Evolutionary conservation across 169 alveolate genomes (phyloP).

Genomic region (Perkinsus chesapeaki): DNA sequence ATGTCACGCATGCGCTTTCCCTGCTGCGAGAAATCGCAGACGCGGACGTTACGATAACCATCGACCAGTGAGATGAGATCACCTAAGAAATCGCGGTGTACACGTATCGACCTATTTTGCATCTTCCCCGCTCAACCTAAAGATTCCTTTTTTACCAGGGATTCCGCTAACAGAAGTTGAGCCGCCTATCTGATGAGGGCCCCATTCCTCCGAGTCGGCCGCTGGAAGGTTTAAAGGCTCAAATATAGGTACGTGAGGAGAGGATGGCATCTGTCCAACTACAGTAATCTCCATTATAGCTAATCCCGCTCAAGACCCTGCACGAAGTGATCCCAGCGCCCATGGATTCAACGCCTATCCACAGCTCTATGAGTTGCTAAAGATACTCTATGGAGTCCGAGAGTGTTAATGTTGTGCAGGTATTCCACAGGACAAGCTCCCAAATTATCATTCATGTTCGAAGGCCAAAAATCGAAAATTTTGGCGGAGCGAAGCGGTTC

Average conservation of each 20-base stretch:
- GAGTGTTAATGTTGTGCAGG: no score
- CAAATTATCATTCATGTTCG: no score
- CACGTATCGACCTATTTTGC: neutral
- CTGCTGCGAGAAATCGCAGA: neutral
- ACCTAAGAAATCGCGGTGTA: neutral
- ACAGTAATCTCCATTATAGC: neutral
- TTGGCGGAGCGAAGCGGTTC: constrained; percentile 1
- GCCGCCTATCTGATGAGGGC: neutral
- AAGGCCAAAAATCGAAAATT: no score
- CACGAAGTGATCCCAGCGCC: no score
- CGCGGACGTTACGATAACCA: neutral
- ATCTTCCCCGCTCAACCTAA: neutral
- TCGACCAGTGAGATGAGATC: neutral
- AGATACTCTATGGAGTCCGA: no score
- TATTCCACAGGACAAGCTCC: no score
- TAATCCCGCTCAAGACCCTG: no score
- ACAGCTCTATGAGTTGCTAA: no score
- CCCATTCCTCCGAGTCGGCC: neutral
- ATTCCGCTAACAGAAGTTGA: neutral
- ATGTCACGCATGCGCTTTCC: neutral
- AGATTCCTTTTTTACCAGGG: neutral
- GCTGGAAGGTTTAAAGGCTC: neutral
- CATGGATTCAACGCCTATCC: no score
- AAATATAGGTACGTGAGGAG: neutral
- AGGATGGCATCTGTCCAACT: neutral